Base-by-base conservation (phyloP, 2,329 filamentous ascomycete genomes). In the Simplicillium sp. region DNA sequence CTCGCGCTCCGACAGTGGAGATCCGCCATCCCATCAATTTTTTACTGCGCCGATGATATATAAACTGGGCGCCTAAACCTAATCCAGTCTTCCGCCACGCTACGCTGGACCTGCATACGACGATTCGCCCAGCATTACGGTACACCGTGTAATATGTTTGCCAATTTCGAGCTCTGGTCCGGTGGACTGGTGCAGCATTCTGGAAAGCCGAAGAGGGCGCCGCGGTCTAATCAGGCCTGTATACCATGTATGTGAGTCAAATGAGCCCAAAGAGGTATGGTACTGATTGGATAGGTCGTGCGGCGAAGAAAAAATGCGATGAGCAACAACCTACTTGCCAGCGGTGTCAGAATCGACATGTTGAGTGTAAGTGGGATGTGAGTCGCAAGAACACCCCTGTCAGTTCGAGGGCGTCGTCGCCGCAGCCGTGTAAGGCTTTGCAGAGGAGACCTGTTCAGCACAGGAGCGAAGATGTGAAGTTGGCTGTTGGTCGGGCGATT, bases 151-250 rank as follows among this genome's bases (percentile, higher is more conserved):
- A 25, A 5, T 9, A 38, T 38, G 37, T 38, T 38, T 38, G 37
- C 37, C 29, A 33, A 32, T 14, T 38, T 38, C 15, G 28, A 38
- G 15, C 37, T 38, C 5, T 38, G 37, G 37, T 38, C 37, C 5
- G 37, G 37, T 7, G 37, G 37, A 7, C 18, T 38, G 37, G 37
- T 38, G 8, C 14, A 33, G 3, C 37, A 38, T n/a, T 20, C 29
- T 28, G 25, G 9, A 14, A 38, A 31, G 25, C 11, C 20, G 20
- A 25, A 31, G n/a, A 29, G n/a, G 25, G 9, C 8, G 20, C 25
- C 36, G 14, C 20, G 36, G 6, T 38, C 36, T 15, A 38, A 18
- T 9, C 29, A 29, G 3, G 36, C 25, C 28, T 38, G 36, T n/a
- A 8, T 38, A 16, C 4, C 36, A 3, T 38, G 36, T 38, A 31